These are phyloP conservation scores for Colletotrichum filicis DNA, from an alignment of 2,329 filamentous ascomycete species.

Conservation along the genomic window DNA sequence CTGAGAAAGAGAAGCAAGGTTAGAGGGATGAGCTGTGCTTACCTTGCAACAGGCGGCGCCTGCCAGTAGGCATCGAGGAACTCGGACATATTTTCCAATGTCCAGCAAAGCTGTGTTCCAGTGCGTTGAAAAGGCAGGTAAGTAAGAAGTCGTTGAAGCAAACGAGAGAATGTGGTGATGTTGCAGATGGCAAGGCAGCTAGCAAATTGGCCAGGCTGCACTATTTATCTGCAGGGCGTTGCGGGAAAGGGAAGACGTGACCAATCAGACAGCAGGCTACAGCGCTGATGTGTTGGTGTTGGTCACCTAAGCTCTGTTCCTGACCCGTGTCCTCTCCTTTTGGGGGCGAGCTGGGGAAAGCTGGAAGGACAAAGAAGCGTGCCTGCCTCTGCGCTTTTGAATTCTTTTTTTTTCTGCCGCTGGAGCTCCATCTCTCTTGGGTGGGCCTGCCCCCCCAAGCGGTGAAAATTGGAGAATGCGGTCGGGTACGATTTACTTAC, in stretches of 20 bases:
- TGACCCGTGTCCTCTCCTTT: slow-evolving; percentile 38
- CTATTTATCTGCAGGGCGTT: slow-evolving; percentile 26
- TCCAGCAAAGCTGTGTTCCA: background rate
- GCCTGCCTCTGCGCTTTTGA: slow-evolving; percentile 28
- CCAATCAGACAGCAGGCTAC: slow-evolving; percentile 34
- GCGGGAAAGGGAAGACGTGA: slow-evolving; percentile 6
- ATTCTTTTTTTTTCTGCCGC: slow-evolving; percentile 34
- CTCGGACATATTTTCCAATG: slow-evolving; percentile 33
- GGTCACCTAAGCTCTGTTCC: slow-evolving; percentile 20
- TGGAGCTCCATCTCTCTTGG: background rate
- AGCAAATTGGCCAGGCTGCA: slow-evolving; percentile 23
- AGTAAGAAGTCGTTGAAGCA: slow-evolving; percentile 13
- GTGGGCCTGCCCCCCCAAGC: slow-evolving; percentile 14
- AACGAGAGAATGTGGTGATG: slow-evolving; percentile 25
- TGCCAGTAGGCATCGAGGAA: slow-evolving; percentile 50
- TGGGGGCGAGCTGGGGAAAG: slow-evolving; percentile 15
- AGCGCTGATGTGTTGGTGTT: slow-evolving; percentile 32
- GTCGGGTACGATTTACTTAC: slow-evolving; percentile 7
- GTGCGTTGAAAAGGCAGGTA: background rate
- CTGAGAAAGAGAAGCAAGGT: background rate
- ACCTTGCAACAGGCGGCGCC: slow-evolving; percentile 55
- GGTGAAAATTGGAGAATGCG: slow-evolving; percentile 19
- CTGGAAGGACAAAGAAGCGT: slow-evolving; percentile 20
- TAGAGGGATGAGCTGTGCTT: slow-evolving; percentile 35
- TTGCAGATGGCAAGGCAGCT: slow-evolving; percentile 19